Evolutionary conservation across 805 yeast species (phyloP), one percentile per base, ranked within the genome.

Genomic region (Isabelozyma pseudorhagii): DNA sequence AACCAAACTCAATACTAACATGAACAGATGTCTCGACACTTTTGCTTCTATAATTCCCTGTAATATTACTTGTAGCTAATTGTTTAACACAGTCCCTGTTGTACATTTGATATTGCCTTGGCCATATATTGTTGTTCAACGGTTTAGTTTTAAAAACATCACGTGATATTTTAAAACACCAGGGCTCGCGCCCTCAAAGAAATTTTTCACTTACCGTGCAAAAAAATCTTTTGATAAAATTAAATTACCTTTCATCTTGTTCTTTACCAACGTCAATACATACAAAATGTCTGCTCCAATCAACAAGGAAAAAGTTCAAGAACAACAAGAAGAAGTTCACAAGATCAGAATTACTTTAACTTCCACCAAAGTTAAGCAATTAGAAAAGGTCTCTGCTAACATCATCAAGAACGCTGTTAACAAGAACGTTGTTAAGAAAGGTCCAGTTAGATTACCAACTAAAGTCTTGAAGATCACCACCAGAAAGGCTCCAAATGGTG

Each of bases 401-500:
- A 88, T 93, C 72, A 82, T 92, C 79, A 77, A 74, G 76, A 91
- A 89, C 72, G 97, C 98, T 76, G 81, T 80, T 76, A 82, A 81
- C 75, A 78, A 83, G 80, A 78, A 87, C 69, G 83, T 92, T 72
- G 82, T 79, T 77, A 91, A 90, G 87, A 93, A 91, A 84, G 99
- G 99, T 75, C 99, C 99, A 67, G 97, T 94, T 73, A 92, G 99
- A 89, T 80, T 94, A 82, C 99, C 99, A 83, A 94, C 99, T 80
- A 94, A 92, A 88, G 94, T 88, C 68, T 88, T 94, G 74, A 90
- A 88, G 81, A 83, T 94, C 82, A 83, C 96, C 81, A 94, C 99
- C 89, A 91, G 99, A 89, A 94, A 94, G 92, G 88, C 99, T 74
- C 99, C 99, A 73, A 96, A 96, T 80, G 99, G 99, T 94, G 97